Conservation (phyloP, 2,329 filamentous ascomycete species). For the Fusarium globosum region DNA sequence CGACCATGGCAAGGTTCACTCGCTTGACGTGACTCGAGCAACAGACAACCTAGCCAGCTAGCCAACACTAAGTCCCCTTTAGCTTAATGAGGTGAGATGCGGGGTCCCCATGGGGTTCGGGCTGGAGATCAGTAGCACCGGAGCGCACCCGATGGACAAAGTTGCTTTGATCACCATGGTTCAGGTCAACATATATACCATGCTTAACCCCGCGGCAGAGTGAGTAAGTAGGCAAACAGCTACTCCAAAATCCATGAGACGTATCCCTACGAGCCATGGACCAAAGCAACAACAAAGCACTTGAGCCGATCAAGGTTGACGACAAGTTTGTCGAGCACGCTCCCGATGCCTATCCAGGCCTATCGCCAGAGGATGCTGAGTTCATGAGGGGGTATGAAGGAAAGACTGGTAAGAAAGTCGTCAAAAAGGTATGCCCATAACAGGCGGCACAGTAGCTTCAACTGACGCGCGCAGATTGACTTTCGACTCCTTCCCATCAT, state of each 20-base stretch:
- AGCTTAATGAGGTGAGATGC: not conserved
- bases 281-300: not conserved
- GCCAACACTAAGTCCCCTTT: not conserved
- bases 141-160: not conserved
- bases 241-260: too few relatives aligned
- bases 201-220: accelerated
- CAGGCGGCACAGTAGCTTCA: too few relatives aligned
- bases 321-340: slow-evolving; percentile 11
- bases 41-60: not conserved
- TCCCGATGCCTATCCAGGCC: slow-evolving; percentile 38
- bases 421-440: slow-evolving; percentile 9
- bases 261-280: not conserved
- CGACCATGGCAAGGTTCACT: not conserved
- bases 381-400: slow-evolving; percentile 32
- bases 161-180: too few relatives aligned
- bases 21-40: not conserved
- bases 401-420: slow-evolving; percentile 20
- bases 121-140: not conserved
- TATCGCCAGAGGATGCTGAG: slow-evolving; percentile 29
- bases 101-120: slow-evolving; percentile 1
- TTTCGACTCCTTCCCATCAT: slow-evolving; percentile 34
- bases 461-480: slow-evolving; percentile 16
- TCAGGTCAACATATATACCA: not conserved
- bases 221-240: not conserved
- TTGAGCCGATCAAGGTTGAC: not conserved